A percentile compares a stretch with the other conserved stretches of the same genome.
These are phyloP conservation scores for Rutstroemia sp. DNA, from an alignment of 2,329 filamentous ascomycete genomes.

Conservation along the genomic window DNA sequence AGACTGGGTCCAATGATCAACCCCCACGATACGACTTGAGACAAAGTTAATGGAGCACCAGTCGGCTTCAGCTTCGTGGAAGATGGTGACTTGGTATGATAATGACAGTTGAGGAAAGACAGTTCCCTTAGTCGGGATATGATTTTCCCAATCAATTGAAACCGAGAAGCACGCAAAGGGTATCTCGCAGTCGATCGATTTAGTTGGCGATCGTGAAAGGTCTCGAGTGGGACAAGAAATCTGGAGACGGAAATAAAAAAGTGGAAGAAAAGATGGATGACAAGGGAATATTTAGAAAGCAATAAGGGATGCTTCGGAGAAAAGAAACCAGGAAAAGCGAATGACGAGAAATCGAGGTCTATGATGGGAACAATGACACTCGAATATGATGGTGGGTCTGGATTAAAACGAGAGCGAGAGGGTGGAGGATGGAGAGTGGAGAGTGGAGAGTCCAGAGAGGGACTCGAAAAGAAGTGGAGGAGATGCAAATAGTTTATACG, in stretches of 20 bases:
- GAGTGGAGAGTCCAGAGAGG: neutral
- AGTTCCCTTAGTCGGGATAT: neutral
- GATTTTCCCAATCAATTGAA: neutral
- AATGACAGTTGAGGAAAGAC: neutral
- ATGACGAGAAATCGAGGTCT: too few species aligned
- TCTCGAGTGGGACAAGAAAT: neutral
- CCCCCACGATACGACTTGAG: constrained; percentile 2
- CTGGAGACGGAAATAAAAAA: neutral
- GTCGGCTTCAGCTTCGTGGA: too few species aligned
- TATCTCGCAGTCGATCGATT: neutral
- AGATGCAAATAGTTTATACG: neutral
- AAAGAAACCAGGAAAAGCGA: too few species aligned
- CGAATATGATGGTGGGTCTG: neutral
- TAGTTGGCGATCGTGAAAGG: neutral
- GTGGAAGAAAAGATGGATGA: neutral
- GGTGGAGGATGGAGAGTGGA: neutral
- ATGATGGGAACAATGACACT: neutral
- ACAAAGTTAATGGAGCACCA: neutral
- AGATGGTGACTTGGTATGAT: neutral
- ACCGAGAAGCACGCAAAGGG: too few species aligned
- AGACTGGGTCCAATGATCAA: constrained; percentile 3
- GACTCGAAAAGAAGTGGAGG: neutral
- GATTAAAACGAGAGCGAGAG: neutral
- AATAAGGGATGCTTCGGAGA: too few species aligned
- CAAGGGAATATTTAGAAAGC: neutral